These are phyloP conservation scores for Volvox africanus DNA, from an alignment of 139 green algal genomes.

Conservation along the genomic window DNA sequence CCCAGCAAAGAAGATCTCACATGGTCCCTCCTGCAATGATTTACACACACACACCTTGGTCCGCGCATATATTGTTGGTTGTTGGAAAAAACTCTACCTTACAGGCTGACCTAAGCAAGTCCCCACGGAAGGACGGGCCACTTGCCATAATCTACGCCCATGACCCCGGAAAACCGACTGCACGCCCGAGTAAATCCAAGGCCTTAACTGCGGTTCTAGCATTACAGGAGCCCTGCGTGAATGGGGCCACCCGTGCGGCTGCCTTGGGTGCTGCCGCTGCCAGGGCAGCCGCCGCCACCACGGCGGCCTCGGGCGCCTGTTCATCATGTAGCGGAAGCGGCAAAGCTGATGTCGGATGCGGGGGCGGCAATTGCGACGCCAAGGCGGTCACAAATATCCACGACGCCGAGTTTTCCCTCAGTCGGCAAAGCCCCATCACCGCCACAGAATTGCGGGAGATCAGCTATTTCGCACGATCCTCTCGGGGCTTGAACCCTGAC, in stretches of 20 bases:
- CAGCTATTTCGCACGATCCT: not conserved
- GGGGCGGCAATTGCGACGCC: not conserved
- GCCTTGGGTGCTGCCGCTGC: not conserved
- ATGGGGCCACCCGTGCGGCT: not conserved
- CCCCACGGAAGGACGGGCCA: no score
- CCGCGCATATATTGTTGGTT: no score
- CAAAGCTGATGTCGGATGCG: not conserved
- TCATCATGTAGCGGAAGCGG: not conserved
- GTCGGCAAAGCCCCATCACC: not conserved
- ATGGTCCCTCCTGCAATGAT: no score
- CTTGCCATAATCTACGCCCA: no score
- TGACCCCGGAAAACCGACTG: no score
- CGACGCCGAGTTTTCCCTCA: not conserved
- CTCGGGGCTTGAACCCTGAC: not conserved
- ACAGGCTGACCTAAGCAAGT: no score
- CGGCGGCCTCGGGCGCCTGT: no score
- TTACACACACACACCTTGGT: no score
- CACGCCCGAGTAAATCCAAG: not conserved
- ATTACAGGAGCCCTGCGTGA: not conserved
- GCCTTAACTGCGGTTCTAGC: not conserved
- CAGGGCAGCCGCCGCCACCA: not conserved
- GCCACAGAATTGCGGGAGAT: not conserved
- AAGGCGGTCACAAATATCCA: not conserved
- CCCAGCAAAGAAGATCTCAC: no score
- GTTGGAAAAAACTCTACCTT: no score